Evolutionary conservation across 306 rosid species (phyloP).

Genomic region (Potentilla sterilis): DNA sequence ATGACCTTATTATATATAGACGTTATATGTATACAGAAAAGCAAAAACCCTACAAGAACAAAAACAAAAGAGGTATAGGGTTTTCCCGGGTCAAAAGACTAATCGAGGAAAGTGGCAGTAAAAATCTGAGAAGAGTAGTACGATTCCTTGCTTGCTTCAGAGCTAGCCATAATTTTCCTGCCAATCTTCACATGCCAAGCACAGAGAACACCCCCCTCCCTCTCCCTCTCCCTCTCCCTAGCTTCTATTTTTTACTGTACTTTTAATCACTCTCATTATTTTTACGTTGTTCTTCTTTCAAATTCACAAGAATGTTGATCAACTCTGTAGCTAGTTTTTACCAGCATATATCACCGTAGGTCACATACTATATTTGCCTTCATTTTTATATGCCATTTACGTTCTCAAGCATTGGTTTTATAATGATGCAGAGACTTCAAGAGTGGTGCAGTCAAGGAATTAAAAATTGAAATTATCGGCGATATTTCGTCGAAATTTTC

Average conservation of each 20-base stretch:
- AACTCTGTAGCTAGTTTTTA: not conserved
- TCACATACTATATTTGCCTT: not conserved
- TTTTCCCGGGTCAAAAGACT: constrained; percentile 6
- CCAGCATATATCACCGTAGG: not conserved
- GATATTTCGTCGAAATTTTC: too few relatives aligned
- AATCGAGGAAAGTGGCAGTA: constrained; percentile 6
- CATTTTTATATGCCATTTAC: not conserved
- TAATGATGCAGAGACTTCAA: not conserved
- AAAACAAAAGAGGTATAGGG: not conserved
- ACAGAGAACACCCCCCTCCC: not conserved
- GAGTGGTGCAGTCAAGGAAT: not conserved
- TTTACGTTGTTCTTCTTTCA: not conserved
- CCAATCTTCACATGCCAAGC: constrained; percentile 9
- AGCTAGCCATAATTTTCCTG: not conserved
- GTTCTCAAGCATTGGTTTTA: not conserved
- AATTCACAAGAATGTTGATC: not conserved
- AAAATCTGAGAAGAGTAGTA: not conserved
- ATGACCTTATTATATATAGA: too few relatives aligned
- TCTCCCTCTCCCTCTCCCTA: not conserved
- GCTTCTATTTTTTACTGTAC: not conserved
- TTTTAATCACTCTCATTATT: not conserved
- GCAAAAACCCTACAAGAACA: not conserved
- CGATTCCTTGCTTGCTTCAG: constrained; percentile 8
- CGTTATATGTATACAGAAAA: not conserved
- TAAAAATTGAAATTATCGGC: too few relatives aligned